Percentiles rank a stretch among this genome's conserved stretches.
Conservation (phyloP, 2,329 filamentous ascomycete species). For the Ophiocordyceps sinensis region DNA sequence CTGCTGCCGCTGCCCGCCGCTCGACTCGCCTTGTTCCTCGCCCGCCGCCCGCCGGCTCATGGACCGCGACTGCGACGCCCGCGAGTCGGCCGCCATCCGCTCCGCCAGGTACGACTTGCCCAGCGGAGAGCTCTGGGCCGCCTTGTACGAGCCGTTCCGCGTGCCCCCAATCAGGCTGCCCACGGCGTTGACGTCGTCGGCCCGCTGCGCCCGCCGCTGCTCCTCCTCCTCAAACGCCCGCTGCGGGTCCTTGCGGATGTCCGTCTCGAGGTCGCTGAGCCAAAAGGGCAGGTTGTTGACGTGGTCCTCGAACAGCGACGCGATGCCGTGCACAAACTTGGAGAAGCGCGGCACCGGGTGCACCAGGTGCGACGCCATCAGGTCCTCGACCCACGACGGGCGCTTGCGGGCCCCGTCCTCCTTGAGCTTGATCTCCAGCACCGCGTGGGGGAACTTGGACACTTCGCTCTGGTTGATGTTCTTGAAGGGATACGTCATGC, state of each 20-base stretch:
- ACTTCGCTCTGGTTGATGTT: conserved; percentile 84
- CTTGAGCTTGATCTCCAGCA: conserved; percentile 85
- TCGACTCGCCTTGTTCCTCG: conserved; percentile 21
- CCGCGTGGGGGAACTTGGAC: conserved; percentile 74
- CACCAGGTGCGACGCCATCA: conserved; percentile 86
- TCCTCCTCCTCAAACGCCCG: conserved; percentile 85
- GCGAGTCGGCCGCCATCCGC: conserved; percentile 32
- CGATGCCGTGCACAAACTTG: conserved; percentile 91
- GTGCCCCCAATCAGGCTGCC: conserved; percentile 72
- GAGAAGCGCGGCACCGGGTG: conserved; percentile 84
- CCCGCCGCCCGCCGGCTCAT: conserved; percentile 11
- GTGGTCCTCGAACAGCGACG: conserved; percentile 84
- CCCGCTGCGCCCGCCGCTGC: conserved; percentile 62
- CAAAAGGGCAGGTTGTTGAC: conserved; percentile 96
- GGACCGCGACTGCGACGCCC: conserved; percentile 15
- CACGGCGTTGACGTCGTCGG: conserved; percentile 77
- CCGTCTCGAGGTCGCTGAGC: conserved; percentile 79
- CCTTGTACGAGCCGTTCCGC: conserved; percentile 37
- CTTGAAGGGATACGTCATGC: conserved; percentile 77
- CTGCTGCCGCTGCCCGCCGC: conserved; percentile 20
- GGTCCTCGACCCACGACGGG: conserved; percentile 75
- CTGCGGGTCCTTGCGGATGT: conserved; percentile 88
- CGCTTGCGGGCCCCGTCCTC: conserved; percentile 51
- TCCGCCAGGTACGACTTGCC: conserved; percentile 51
- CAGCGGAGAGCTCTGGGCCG: conserved; percentile 50